phyloP scores from a whole-genome alignment of 108 stramenopile species.

The Stephanodiscus triporus region DNA sequence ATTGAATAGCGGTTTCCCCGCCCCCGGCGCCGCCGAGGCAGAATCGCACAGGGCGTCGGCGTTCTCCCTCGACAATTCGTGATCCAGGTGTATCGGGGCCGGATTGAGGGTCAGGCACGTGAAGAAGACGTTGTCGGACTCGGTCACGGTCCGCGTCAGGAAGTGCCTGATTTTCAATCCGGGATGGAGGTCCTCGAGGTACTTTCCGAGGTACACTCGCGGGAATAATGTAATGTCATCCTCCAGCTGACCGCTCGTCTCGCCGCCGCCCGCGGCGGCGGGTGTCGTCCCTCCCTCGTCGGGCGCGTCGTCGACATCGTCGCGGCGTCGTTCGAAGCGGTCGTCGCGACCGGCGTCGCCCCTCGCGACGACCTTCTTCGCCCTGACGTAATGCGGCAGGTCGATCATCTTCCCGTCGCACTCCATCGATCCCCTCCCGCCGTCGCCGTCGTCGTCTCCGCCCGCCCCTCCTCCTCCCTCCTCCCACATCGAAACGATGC shows the following conservation, averaged over 20 bases:
- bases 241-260: background rate
- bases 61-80: constrained; percentile 47
- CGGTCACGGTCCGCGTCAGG: constrained; percentile 50
- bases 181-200: constrained; percentile 46
- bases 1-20: constrained; percentile 51
- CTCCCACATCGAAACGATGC: constrained; percentile 44
- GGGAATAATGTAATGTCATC: constrained; percentile 14
- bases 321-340: background rate
- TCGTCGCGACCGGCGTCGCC: background rate
- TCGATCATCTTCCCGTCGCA: constrained; percentile 50
- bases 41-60: constrained; percentile 10
- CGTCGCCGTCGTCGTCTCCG: background rate
- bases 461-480: background rate
- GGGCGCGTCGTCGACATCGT: background rate
- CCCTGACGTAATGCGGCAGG: constrained; percentile 51
- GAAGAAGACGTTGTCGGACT: constrained; percentile 53
- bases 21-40: background rate
- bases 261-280: background rate
- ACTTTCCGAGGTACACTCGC: constrained; percentile 43
- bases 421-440: constrained; percentile 30
- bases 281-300: background rate
- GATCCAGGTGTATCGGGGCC: constrained; percentile 50
- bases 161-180: constrained; percentile 41
- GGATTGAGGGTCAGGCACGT: constrained; percentile 54
- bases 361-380: constrained; percentile 44